Base-by-base conservation (phyloP, 345 rosid species). In the Luvunga scandens region DNA sequence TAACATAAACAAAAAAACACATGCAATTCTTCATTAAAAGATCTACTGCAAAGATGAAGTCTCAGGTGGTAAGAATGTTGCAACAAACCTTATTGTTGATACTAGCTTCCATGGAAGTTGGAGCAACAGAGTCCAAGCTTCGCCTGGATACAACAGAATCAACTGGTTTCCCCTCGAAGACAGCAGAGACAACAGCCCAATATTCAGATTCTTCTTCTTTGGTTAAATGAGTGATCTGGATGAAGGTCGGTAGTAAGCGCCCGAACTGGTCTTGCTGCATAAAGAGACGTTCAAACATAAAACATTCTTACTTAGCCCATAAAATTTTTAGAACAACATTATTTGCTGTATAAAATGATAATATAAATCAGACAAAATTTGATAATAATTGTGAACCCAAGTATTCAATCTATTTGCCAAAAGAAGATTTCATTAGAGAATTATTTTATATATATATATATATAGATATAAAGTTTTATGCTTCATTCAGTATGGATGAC, bases 241-340 rank as follows among this genome's bases (percentile, higher is more conserved):
- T 88, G 86, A 91, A 91, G 59, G 93, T 91, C 30, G 93, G 93
- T 66, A 90, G 80, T 30, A 88, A 82, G 66, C 93, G 90, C 84
- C 78, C 85, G 62, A 89, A 91, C 81, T 91, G 93, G 81, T 91
- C 95, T 88, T 91, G 90, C 95, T 91, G 92, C 82, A 84, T 18
- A 56, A 33, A 21, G 78, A 81, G 71, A 60, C 61, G 30, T 63
- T 59, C 55, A n/a, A 72, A 31, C 68, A 74, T 59, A 63, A 66
- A 65, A 36, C 28, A 71, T 18, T 75, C 69, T 62, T 12, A 19
- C 21, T 50, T 50, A 45, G 38, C 55, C 39, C 75, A 36, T 38
- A 69, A 13, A 65, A 75, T 30, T 63, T 34, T 70, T 16, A 62
- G 16, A 12, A 53, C 19, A 55, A 25, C 60, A 62, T 38, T 24